Base-by-base conservation (phyloP, 1,139 yeast genomes). In the Yamadazyma triangularis region DNA sequence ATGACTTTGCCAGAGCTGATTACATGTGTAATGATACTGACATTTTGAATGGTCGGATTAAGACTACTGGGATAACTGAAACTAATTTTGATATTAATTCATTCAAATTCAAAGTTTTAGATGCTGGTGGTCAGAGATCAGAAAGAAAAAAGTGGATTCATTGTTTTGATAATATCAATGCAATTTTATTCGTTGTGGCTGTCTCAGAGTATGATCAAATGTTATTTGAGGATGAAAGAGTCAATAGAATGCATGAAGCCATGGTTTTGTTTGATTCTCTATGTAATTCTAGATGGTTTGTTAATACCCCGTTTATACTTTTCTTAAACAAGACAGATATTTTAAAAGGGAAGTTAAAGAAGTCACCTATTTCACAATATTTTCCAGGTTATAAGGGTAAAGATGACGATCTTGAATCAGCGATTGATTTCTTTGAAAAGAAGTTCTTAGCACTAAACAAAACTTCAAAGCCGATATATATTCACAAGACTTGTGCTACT, bases 61-160 rank as follows among this genome's bases (percentile, higher is more conserved):
- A 89, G 59, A 91, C 98, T 7, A 88, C 96, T 0, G 98, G 99
- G 0, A 87, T 91, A 29, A 84, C 95, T 1, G 96, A 91, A 51
- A 85, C 95, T 5, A 73, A 71, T 34, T 89, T 93, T 56, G 69
- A 70, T 36, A 77, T 89, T 38, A 71, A 83, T 43, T 65, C 80
- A 8, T 69, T 76, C 34, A 78, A 70, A 38, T 79, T 89, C 50
- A 79, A 77, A 46, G 86, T 93, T 28, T 65, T 88, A 34, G 99
- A 91, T 62, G 97, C 96, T 4, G 99, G 99, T 29, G 99, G 99
- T 2, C 98, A 91, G 59, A 68, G 98, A 36, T 78, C 89, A 25
- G 98, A 91, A 58, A 73, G 98, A 35, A 79, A 81, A 44, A 91
- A 91, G 53, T 91, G 98, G 98, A 85, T 91, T 39, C 96, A 89